Evolutionary conservation across 2,329 filamentous ascomycete genomes (phyloP).

Genomic region (Cadophora sp.): DNA sequence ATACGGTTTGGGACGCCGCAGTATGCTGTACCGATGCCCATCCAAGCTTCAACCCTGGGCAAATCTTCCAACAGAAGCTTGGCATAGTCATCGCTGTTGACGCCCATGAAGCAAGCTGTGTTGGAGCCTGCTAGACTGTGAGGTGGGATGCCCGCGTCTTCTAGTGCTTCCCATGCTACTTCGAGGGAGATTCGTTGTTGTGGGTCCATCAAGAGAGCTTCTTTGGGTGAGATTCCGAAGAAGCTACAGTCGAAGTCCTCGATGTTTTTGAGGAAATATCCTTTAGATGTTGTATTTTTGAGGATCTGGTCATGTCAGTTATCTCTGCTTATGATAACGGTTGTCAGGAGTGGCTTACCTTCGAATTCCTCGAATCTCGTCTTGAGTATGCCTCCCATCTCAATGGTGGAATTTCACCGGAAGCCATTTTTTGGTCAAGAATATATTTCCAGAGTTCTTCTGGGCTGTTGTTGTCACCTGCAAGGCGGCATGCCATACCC

Average conservation of each 20-base stretch:
- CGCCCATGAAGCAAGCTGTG: conserved; percentile 9
- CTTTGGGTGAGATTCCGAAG: conserved; percentile 5
- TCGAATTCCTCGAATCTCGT: conserved; percentile 10
- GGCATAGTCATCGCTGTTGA: conserved; percentile 5
- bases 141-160: conserved; percentile 5
- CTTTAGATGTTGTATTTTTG: not conserved
- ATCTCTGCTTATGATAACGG: too few species aligned
- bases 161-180: conserved; percentile 13
- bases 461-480: conserved; percentile 11
- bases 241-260: conserved; percentile 13
- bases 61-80: not conserved
- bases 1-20: conserved; percentile 12
- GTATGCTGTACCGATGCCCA: not conserved
- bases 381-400: conserved; percentile 14
- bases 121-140: conserved; percentile 9
- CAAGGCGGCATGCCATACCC: conserved; percentile 8
- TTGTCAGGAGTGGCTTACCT: not conserved
- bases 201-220: conserved; percentile 8
- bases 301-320: not conserved
- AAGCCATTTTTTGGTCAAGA: conserved; percentile 1
- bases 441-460: conserved; percentile 13
- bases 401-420: conserved; percentile 7
- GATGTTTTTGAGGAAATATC: conserved; percentile 13
- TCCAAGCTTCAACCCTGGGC: not conserved
- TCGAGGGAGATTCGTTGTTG: conserved; percentile 17